A percentile compares a stretch with the other conserved stretches of the same genome.
Evolutionary conservation across 2,329 filamentous ascomycete genomes (phyloP).

Genomic region (Septoria petroselini): DNA sequence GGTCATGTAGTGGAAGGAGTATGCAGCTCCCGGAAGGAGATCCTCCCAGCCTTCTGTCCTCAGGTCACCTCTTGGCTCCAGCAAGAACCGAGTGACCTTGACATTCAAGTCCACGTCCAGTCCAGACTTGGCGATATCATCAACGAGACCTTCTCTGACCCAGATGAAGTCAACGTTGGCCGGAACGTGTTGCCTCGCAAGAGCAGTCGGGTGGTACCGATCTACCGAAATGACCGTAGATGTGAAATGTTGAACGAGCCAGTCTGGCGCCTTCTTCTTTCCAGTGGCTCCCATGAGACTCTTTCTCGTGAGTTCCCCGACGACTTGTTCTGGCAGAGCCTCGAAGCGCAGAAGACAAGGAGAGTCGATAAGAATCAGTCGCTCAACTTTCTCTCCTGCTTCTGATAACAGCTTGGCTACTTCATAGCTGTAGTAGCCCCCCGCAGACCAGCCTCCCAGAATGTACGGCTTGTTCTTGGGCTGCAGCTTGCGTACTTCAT

Average conservation of each 20-base stretch:
- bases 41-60: constrained; percentile 34
- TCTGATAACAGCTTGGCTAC: constrained; percentile 29
- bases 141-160: constrained; percentile 34
- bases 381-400: constrained; percentile 30
- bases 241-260: constrained; percentile 35
- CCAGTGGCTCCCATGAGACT: constrained; percentile 32
- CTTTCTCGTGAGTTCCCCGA: constrained; percentile 29
- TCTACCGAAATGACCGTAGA: constrained; percentile 33
- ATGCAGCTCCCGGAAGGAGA: constrained; percentile 32
- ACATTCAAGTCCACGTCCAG: constrained; percentile 33
- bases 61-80: constrained; percentile 33
- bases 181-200: constrained; percentile 28
- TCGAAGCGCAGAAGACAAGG: constrained; percentile 31
- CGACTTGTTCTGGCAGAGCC: constrained; percentile 30
- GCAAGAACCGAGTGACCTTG: constrained; percentile 34
- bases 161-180: constrained; percentile 33
- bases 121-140: constrained; percentile 31
- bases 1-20: constrained; percentile 34
- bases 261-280: constrained; percentile 33
- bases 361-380: constrained; percentile 34
- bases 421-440: constrained; percentile 64
- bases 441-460: constrained; percentile 72
- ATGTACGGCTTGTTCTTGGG: constrained; percentile 56
- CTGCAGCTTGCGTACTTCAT: constrained; percentile 43
- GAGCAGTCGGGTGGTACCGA: constrained; percentile 30